These are phyloP conservation scores for Neotropicomus parvogracilis DNA, from an alignment of 1,284 basidiomycete species.

Conservation along the genomic window DNA sequence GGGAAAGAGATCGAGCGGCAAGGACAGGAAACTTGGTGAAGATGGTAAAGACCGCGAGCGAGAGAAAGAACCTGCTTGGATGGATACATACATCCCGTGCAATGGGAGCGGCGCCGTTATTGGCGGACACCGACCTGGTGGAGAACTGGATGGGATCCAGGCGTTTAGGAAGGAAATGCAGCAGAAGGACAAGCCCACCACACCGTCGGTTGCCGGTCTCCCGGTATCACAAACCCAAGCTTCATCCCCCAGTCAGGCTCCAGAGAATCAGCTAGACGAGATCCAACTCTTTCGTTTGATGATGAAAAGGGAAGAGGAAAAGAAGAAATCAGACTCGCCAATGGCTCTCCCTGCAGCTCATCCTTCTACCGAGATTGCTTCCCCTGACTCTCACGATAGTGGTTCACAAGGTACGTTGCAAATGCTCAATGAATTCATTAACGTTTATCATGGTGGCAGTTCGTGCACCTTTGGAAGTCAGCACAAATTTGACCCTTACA, in stretches of 20 bases:
- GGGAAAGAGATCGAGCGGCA: constrained; percentile 52
- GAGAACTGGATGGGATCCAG: constrained; percentile 81
- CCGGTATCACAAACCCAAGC: constrained; percentile 28
- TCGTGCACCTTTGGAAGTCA: constrained; percentile 10
- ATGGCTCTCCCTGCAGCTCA: not conserved
- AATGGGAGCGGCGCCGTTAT: constrained; percentile 57
- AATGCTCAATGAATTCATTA: constrained; percentile 1
- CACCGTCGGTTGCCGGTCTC: constrained; percentile 8
- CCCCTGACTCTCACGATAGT: constrained; percentile 9
- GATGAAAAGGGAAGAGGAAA: constrained; percentile 80
- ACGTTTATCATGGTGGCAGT: constrained; percentile 20
- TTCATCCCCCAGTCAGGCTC: constrained; percentile 21
- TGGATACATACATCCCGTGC: constrained; percentile 79
- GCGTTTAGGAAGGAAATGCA: constrained; percentile 88
- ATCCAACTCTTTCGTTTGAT: constrained; percentile 83
- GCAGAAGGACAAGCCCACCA: constrained; percentile 57
- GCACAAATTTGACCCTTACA: constrained; percentile 3
- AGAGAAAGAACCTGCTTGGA: constrained; percentile 88
- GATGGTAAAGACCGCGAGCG: constrained; percentile 59
- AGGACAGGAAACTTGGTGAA: constrained; percentile 55
- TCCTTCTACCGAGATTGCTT: constrained; percentile 10
- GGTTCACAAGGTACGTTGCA: constrained; percentile 22
- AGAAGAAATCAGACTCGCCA: constrained; percentile 46
- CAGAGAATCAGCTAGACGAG: constrained; percentile 61
- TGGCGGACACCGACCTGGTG: constrained; percentile 49